Evolutionary conservation across 768 basidiomycete genomes (phyloP).

Genomic region (Gelatoporia subvermispora): DNA sequence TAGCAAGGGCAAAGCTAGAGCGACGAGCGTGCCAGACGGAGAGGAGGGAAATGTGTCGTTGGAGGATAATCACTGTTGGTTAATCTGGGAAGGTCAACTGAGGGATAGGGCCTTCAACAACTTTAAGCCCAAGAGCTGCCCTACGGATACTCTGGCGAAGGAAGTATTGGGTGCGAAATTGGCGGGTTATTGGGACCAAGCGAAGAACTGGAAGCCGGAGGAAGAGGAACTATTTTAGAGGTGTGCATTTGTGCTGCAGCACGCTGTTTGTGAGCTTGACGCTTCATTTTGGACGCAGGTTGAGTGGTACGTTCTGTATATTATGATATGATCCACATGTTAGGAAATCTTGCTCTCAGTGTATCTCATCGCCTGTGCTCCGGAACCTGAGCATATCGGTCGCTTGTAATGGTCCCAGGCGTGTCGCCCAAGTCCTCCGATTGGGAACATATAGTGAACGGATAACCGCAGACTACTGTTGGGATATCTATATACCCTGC

Average conservation of each 20-base stretch:
- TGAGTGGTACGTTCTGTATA: too few species aligned
- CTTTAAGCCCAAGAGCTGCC: conserved; percentile 80
- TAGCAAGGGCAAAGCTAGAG: conserved; percentile 33
- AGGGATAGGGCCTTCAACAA: conserved; percentile 74
- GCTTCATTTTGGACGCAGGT: too few species aligned
- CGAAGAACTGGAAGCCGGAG: conserved; percentile 84
- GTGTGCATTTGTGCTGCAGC: neutral
- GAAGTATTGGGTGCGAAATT: conserved; percentile 82
- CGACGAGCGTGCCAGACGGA: conserved; percentile 22
- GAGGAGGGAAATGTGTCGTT: conserved; percentile 44
- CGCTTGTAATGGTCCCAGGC: too few species aligned
- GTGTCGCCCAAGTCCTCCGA: too few species aligned
- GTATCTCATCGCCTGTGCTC: too few species aligned
- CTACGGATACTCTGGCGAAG: conserved; percentile 80
- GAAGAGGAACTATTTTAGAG: conserved; percentile 66
- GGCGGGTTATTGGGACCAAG: conserved; percentile 91
- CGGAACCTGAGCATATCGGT: too few species aligned
- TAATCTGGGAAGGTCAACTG: conserved; percentile 91
- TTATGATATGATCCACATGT: too few species aligned
- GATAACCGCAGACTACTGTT: too few species aligned
- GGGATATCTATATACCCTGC: conserved; percentile 8
- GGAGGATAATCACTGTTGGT: conserved; percentile 81
- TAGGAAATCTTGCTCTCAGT: too few species aligned
- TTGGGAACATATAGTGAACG: too few species aligned
- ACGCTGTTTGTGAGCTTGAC: too few species aligned